phyloP scores from a whole-genome alignment of 2,329 filamentous ascomycete species.

The Fusarium sp. region DNA sequence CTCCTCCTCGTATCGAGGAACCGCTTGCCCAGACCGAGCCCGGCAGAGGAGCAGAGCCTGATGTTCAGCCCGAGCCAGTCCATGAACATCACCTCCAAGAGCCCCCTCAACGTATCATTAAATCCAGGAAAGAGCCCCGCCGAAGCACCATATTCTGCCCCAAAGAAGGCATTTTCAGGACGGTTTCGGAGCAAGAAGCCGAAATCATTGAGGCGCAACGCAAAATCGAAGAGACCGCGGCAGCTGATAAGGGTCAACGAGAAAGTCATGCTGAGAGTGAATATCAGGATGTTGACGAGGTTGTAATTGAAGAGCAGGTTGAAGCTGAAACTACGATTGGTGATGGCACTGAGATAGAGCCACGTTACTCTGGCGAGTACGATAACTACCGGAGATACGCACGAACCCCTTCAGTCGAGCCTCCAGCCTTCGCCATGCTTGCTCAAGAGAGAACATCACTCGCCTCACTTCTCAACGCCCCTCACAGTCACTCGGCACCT shows the following conservation, averaged over 20 bases:
- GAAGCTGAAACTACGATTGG: slow-evolving; percentile 34
- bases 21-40: slow-evolving; percentile 8
- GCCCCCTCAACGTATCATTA: slow-evolving; percentile 32
- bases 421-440: slow-evolving; percentile 66
- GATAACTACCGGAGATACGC: slow-evolving; percentile 57
- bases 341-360: slow-evolving; percentile 37
- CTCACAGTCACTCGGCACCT: slow-evolving; percentile 51
- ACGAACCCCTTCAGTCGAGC: slow-evolving; percentile 70
- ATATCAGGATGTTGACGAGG: slow-evolving; percentile 16
- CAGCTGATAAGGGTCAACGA: slow-evolving; percentile 18
- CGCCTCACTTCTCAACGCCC: slow-evolving; percentile 68
- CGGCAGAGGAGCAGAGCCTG: slow-evolving; percentile 9
- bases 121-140: slow-evolving; percentile 53
- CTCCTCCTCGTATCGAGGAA: slow-evolving; percentile 35
- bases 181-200: slow-evolving; percentile 64
- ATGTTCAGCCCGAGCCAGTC: slow-evolving; percentile 2
- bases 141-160: slow-evolving; percentile 68
- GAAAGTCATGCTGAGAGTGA: slow-evolving; percentile 1
- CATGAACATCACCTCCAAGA: slow-evolving; percentile 41
- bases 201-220: slow-evolving; percentile 52
- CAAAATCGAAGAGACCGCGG: slow-evolving; percentile 34
- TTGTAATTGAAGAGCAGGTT: slow-evolving; percentile 17
- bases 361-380: slow-evolving; percentile 47
- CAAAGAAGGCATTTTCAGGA: slow-evolving; percentile 70
- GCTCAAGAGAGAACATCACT: slow-evolving; percentile 65